A percentile compares a stretch with the other conserved stretches of the same genome.
Evolutionary conservation across 495 filamentous ascomycete species (phyloP).

Genomic region (Schizothecium vesticola): DNA sequence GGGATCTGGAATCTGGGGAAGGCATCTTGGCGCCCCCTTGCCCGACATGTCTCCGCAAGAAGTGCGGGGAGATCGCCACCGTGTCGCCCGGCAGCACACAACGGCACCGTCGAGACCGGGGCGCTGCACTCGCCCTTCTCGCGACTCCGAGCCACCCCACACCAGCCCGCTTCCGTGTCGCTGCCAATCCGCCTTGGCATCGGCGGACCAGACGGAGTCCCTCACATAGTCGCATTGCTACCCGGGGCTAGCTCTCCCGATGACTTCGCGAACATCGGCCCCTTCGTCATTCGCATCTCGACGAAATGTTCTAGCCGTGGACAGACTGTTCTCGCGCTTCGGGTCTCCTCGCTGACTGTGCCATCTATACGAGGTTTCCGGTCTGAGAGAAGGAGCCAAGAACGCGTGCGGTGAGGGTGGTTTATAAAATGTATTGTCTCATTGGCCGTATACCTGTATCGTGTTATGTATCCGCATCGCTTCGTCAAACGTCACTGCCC

Average conservation of each 20-base stretch:
- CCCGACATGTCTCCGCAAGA: conserved; percentile 6
- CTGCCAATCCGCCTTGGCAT: not conserved
- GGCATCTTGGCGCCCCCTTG: conserved; percentile 12
- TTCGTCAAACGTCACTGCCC: not conserved
- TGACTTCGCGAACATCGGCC: not conserved
- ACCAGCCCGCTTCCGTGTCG: not conserved
- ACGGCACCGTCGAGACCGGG: conserved; percentile 6
- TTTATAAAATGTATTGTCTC: not conserved
- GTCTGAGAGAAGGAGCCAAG: not conserved
- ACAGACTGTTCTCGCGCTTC: not conserved
- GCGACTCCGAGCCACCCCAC: conserved; percentile 17
- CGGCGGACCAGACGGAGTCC: not conserved
- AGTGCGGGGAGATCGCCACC: conserved; percentile 15
- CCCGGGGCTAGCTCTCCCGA: not conserved
- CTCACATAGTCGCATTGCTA: not conserved
- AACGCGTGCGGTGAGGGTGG: not conserved
- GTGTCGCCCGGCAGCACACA: conserved; percentile 7
- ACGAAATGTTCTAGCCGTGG: not conserved
- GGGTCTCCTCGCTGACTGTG: not conserved
- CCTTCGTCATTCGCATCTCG: not conserved
- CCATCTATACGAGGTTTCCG: not conserved
- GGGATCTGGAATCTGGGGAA: not conserved
- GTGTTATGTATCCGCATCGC: not conserved
- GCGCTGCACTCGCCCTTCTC: conserved; percentile 11
- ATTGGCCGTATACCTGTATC: not conserved